These are phyloP conservation scores for Rhodamnia argentea DNA, from an alignment of 345 rosid species.

Conservation along the genomic window DNA sequence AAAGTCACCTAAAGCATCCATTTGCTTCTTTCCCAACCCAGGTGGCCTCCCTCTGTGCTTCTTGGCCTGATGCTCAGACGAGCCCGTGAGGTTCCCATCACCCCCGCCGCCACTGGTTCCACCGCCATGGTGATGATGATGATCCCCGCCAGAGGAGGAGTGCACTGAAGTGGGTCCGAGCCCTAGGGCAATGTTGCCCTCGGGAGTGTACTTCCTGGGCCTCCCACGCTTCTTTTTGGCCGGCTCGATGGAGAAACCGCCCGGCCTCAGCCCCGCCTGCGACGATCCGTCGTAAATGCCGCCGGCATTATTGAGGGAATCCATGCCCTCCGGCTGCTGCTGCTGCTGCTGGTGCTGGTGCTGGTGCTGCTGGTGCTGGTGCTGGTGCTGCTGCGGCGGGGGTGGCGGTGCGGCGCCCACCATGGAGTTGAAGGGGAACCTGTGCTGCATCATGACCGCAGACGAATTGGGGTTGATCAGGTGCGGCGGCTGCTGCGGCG, in stretches of 20 bases:
- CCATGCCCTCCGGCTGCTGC: constrained; percentile 3
- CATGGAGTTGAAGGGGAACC: constrained; percentile 23
- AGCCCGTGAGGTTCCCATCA: not conserved
- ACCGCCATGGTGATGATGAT: not conserved
- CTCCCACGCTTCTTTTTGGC: constrained; percentile 83
- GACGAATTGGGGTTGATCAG: not conserved
- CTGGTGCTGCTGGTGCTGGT: constrained; percentile 12
- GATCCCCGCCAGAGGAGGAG: constrained; percentile 36
- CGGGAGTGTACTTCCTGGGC: constrained; percentile 81
- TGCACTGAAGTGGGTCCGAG: constrained; percentile 52
- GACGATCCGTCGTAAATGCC: constrained; percentile 51
- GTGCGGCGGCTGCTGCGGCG: constrained; percentile 8
- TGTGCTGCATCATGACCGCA: constrained; percentile 14
- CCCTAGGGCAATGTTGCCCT: constrained; percentile 76
- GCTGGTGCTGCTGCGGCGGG: constrained; percentile 12
- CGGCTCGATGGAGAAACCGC: constrained; percentile 38
- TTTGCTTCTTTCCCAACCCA: constrained; percentile 84
- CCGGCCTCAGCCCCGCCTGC: constrained; percentile 1
- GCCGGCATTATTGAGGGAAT: constrained; percentile 12
- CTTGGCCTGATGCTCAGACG: constrained; percentile 52
- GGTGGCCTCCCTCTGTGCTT: constrained; percentile 85
- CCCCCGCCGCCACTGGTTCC: not conserved
- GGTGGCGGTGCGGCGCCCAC: constrained; percentile 6
- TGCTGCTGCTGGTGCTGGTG: constrained; percentile 7
- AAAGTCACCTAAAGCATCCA: constrained; percentile 73